A percentile compares a stretch with the other conserved stretches of the same genome.
phyloP scores from a whole-genome alignment of 1,284 basidiomycete species.

The Sporisorium reilianum region DNA sequence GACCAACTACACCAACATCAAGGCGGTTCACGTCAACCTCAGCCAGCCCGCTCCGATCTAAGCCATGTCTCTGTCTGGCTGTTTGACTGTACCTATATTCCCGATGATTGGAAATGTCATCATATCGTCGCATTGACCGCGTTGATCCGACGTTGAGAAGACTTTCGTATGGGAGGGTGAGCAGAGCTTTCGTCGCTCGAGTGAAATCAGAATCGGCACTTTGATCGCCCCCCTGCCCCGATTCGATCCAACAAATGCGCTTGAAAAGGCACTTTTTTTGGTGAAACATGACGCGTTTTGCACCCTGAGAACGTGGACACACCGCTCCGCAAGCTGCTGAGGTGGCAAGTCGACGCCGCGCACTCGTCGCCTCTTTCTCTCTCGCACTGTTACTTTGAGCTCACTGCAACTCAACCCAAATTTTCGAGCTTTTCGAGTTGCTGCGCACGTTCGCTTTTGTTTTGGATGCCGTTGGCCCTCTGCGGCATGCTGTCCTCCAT shows the following conservation, averaged over 20 bases:
- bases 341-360: not conserved
- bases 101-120: slow-evolving; percentile 28
- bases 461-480: too few relatives aligned
- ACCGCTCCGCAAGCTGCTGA: too few relatives aligned
- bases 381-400: too few relatives aligned
- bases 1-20: slow-evolving; percentile 83
- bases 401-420: not conserved
- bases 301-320: slow-evolving; percentile 42
- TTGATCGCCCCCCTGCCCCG: too few relatives aligned
- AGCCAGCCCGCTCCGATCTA: slow-evolving; percentile 56
- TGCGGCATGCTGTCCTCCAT: not conserved
- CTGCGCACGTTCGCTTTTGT: slow-evolving; percentile 1
- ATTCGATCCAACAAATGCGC: not conserved
- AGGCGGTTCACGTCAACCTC: slow-evolving; percentile 84
- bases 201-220: not conserved
- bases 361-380: too few relatives aligned
- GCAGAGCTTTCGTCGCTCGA: not conserved
- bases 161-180: not conserved
- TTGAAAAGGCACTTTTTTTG: too few relatives aligned
- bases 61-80: not conserved
- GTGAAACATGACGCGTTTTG: slow-evolving; percentile 23
- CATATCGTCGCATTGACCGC: slow-evolving; percentile 2
- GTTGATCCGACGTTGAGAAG: too few relatives aligned
- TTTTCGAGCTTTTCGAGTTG: slow-evolving; percentile 2
- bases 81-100: slow-evolving; percentile 24